Conservation (phyloP, 78 protist genomes). For the Dictyostelium intermedium region DNA sequence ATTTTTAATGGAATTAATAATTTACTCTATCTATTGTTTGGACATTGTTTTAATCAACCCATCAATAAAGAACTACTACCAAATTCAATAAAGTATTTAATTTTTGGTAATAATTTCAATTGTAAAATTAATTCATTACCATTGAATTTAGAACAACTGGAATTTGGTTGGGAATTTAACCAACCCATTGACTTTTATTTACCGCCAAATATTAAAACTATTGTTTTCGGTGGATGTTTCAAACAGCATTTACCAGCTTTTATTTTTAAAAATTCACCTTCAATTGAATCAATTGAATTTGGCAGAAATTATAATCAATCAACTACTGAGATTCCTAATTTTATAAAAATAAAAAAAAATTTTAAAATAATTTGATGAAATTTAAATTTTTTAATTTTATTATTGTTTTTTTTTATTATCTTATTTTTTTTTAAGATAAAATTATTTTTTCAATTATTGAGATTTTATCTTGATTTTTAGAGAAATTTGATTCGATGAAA, state of each 20-base stretch:
- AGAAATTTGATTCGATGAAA: not conserved
- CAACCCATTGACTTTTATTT: not conserved
- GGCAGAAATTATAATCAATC: not conserved
- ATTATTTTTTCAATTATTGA: not conserved
- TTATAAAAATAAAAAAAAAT: not conserved
- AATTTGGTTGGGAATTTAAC: not conserved
- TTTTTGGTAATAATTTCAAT: not conserved
- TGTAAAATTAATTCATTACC: not conserved
- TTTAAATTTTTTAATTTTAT: not conserved
- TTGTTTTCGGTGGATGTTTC: not conserved
- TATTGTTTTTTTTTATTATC: not conserved
- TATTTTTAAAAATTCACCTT: not conserved
- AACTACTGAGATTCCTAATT: not conserved
- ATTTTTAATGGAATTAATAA: not conserved
- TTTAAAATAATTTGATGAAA: not conserved
- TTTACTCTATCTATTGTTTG: not conserved
- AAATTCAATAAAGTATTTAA: not conserved
- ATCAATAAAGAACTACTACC: not conserved
- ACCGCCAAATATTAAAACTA: not conserved
- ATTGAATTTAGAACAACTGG: not conserved
- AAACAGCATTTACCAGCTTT: not conserved
- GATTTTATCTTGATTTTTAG: not conserved
- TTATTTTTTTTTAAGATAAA: not conserved
- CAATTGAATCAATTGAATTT: not conserved
- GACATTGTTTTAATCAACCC: not conserved